Evolutionary conservation across 352 stramenopile genomes (phyloP).

Genomic region (Pythium chondricola): DNA sequence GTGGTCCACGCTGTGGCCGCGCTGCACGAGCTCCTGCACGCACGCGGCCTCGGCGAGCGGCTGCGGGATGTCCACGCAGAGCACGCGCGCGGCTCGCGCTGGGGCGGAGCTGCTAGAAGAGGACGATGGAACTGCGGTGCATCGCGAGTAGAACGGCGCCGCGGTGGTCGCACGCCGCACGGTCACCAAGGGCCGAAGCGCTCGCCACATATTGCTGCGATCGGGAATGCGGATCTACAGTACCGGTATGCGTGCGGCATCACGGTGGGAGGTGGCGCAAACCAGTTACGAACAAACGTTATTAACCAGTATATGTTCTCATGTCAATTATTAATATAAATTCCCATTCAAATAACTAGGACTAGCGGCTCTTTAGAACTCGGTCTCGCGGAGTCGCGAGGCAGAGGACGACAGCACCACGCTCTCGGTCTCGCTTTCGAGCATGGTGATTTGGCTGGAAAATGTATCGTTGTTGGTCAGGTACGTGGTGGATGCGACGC

Average conservation of each 20-base stretch:
- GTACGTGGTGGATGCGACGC: slow-evolving; percentile 13
- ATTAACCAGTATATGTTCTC: too few species aligned
- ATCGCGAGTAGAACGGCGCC: slow-evolving; percentile 6
- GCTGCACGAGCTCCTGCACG: slow-evolving; percentile 65
- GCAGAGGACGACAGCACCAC: too few species aligned
- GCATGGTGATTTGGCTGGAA: slow-evolving; percentile 13
- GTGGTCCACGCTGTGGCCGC: slow-evolving; percentile 58
- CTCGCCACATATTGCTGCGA: too few species aligned
- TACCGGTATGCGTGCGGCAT: too few species aligned
- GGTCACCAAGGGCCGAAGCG: too few species aligned
- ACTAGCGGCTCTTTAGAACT: slow-evolving; percentile 14
- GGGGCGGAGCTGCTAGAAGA: neutral
- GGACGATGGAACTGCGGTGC: neutral
- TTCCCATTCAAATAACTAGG: too few species aligned
- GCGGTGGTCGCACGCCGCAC: neutral
- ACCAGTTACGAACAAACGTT: too few species aligned
- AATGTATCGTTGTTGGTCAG: slow-evolving; percentile 20
- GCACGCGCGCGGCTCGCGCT: slow-evolving; percentile 26
- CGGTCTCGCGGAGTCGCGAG: neutral
- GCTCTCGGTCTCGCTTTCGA: slow-evolving; percentile 8
- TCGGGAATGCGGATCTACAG: too few species aligned
- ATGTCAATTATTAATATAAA: too few species aligned
- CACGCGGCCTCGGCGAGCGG: slow-evolving; percentile 41
- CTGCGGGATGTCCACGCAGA: slow-evolving; percentile 56
- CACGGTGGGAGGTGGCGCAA: too few species aligned